phyloP scores from a whole-genome alignment of 2,329 filamentous ascomycete genomes.

The Neonectria sp. region DNA sequence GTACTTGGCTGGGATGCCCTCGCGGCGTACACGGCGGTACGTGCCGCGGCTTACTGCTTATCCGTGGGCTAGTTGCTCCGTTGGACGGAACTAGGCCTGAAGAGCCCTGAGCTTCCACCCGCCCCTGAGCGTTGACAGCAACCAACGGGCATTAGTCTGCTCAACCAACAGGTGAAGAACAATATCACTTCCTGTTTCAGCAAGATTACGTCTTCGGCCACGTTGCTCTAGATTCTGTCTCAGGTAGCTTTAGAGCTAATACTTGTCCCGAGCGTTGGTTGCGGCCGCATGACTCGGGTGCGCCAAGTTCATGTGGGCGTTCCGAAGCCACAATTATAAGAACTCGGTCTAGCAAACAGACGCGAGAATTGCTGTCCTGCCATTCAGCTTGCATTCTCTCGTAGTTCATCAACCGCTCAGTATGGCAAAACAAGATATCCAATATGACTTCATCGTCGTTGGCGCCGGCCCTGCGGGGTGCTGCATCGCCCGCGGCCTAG shows the following conservation, averaged over 20 bases:
- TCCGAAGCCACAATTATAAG: slow-evolving; percentile 15
- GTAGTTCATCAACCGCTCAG: background rate
- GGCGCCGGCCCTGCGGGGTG: slow-evolving; percentile 37
- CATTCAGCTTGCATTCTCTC: background rate
- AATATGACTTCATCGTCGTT: slow-evolving; percentile 38
- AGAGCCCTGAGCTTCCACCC: background rate
- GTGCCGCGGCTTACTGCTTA: background rate
- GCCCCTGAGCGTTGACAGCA: background rate
- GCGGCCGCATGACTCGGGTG: slow-evolving; percentile 21
- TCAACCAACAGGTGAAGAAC: slow-evolving; percentile 7
- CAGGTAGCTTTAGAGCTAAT: slow-evolving; percentile 17
- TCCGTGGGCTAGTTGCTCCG: too few relatives aligned
- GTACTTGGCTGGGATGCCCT: background rate
- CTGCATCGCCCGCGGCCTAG: slow-evolving; percentile 30
- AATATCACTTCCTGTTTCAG: slow-evolving; percentile 11
- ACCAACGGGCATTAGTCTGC: background rate
- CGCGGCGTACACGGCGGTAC: background rate
- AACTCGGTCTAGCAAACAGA: background rate
- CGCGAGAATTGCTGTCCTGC: background rate
- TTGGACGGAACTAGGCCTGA: too few relatives aligned
- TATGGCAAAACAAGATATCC: slow-evolving; percentile 16
- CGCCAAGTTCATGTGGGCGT: background rate
- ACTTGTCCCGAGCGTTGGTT: background rate
- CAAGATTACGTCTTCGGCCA: slow-evolving; percentile 10
- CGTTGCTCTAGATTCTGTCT: slow-evolving; percentile 16